phyloP scores from a whole-genome alignment of 768 basidiomycete species.

The Suillus spraguei region DNA sequence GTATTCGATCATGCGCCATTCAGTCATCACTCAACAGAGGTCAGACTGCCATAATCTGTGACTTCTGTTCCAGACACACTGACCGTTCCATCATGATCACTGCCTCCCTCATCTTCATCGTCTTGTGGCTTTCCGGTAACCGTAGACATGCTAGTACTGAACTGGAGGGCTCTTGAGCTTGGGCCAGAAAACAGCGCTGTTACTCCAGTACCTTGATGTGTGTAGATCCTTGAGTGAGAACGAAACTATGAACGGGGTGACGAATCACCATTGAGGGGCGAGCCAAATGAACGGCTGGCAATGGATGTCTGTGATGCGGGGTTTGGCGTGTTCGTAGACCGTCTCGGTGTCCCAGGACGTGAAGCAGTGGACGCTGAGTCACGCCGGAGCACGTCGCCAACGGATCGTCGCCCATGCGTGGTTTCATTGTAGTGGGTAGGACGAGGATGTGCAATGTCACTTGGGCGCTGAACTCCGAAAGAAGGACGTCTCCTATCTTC shows the following conservation, averaged over 20 bases:
- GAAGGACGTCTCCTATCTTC: conserved; percentile 15
- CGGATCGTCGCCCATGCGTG: conserved; percentile 16
- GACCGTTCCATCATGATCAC: conserved; percentile 39
- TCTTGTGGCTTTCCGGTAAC: conserved; percentile 12
- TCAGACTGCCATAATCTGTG: conserved; percentile 50
- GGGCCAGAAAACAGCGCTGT: conserved; percentile 25
- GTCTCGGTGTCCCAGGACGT: conserved; percentile 30
- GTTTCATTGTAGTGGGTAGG: conserved; percentile 28
- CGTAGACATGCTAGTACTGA: conserved; percentile 24
- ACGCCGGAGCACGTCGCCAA: conserved; percentile 15
- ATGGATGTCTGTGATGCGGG: conserved; percentile 34
- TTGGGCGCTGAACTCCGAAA: conserved; percentile 13
- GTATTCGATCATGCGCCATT: not conserved
- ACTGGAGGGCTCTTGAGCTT: conserved; percentile 22
- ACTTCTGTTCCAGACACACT: conserved; percentile 44
- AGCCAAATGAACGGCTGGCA: conserved; percentile 37
- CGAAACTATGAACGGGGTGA: conserved; percentile 40
- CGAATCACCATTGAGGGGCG: conserved; percentile 52
- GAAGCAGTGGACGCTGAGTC: conserved; percentile 22
- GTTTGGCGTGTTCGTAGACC: conserved; percentile 29
- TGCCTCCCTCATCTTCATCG: conserved; percentile 27
- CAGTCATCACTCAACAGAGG: conserved; percentile 46
- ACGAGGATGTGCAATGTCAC: conserved; percentile 30
- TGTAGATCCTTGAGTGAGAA: conserved; percentile 37
- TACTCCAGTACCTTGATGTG: conserved; percentile 34